These are phyloP conservation scores for Helianthus tuberosus DNA, from an alignment of 129 eudicot species.

Conservation along the genomic window DNA sequence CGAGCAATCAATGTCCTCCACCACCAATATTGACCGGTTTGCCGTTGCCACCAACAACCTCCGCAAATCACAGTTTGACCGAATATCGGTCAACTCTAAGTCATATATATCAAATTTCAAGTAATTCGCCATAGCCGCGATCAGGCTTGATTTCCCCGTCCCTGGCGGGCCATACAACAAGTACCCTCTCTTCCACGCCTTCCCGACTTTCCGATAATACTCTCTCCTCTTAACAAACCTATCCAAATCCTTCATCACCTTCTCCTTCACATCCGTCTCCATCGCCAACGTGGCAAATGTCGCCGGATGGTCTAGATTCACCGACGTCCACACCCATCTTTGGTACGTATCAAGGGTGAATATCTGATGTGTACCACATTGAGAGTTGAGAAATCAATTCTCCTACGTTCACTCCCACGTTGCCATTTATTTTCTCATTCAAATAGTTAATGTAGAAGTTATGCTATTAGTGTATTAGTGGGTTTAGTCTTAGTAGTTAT, in stretches of 20 bases:
- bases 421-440: no score
- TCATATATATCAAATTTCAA: conserved; percentile 69
- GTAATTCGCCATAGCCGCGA: conserved; percentile 73
- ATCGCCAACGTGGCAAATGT: conserved; percentile 67
- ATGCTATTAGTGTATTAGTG: no score
- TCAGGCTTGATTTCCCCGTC: conserved; percentile 68
- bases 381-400: no score
- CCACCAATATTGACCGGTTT: conserved; percentile 52
- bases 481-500: no score
- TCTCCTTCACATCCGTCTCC: conserved; percentile 50
- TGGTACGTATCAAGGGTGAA: conserved; percentile 38
- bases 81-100: conserved; percentile 57
- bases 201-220: conserved; percentile 57
- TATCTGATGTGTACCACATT: no score
- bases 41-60: conserved; percentile 44
- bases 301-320: conserved; percentile 68
- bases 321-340: conserved; percentile 36
- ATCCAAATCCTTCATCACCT: conserved; percentile 58
- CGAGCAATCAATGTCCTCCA: conserved; percentile 66
- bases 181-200: conserved; percentile 88
- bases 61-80: conserved; percentile 47
- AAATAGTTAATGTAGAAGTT: no score
- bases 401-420: no score
- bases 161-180: conserved; percentile 84
- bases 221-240: conserved; percentile 59